Evolutionary conservation across 495 filamentous ascomycete species (phyloP).

Genomic region (Hypoxylon subgilvum): DNA sequence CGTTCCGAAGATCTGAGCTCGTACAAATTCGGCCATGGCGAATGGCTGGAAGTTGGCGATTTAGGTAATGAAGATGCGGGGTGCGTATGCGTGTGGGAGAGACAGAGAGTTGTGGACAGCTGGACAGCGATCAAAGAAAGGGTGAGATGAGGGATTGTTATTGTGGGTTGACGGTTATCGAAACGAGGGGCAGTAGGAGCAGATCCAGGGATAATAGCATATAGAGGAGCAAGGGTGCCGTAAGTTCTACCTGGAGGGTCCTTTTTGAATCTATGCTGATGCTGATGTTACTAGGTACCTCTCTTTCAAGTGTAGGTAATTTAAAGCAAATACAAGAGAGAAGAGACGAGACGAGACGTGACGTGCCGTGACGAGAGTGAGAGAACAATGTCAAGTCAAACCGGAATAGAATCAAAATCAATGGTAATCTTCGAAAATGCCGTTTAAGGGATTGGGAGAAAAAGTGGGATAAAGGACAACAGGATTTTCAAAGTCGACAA

Average conservation of each 20-base stretch:
- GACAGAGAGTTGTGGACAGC: slow-evolving; percentile 3
- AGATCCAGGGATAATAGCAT: slow-evolving; percentile 19
- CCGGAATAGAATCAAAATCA: neutral
- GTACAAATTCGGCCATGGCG: slow-evolving; percentile 96
- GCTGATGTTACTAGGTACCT: neutral
- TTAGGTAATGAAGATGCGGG: slow-evolving; percentile 6
- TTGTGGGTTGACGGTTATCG: slow-evolving; percentile 20
- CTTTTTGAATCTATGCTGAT: no score
- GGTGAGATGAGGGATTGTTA: slow-evolving; percentile 18
- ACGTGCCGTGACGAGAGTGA: no score
- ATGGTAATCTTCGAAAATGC: slow-evolving; percentile 35
- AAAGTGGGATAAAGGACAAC: slow-evolving; percentile 38
- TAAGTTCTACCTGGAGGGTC: no score
- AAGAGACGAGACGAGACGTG: neutral
- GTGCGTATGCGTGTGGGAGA: neutral
- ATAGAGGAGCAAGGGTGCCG: no score
- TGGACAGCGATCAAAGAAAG: slow-evolving; percentile 16
- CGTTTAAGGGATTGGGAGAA: slow-evolving; percentile 28
- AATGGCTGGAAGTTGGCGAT: slow-evolving; percentile 22
- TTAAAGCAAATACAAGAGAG: neutral
- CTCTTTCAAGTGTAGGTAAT: neutral
- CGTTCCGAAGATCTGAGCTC: slow-evolving; percentile 98
- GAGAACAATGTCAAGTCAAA: neutral
- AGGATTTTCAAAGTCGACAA: slow-evolving; percentile 28
- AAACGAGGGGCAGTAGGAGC: slow-evolving; percentile 32